Percentiles rank a stretch among this genome's conserved stretches.
Conservation (phyloP, 2,329 filamentous ascomycete species). For the Ophiostoma angusticollis region DNA sequence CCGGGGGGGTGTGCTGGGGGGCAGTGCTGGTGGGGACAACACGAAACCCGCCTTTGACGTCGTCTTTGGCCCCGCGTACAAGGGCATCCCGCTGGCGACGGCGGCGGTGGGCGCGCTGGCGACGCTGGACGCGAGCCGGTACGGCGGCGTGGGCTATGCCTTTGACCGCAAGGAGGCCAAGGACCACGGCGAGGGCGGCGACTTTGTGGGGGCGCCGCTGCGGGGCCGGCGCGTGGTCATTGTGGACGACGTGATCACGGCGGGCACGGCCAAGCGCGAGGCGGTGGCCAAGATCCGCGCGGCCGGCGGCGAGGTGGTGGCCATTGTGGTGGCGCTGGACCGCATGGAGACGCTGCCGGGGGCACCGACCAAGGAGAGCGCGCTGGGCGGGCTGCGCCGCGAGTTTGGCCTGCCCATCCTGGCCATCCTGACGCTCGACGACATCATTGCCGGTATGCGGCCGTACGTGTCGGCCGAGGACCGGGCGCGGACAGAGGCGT, state of each 20-base stretch:
- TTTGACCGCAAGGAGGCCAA: conserved; percentile 97
- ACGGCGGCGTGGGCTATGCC: conserved; percentile 62
- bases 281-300: conserved; percentile 78
- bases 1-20: conserved; percentile 8
- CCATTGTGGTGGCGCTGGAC: conserved; percentile 81
- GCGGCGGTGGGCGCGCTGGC: conserved; percentile 38
- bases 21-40: neutral
- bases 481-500: conserved; percentile 57
- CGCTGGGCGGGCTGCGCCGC: conserved; percentile 73
- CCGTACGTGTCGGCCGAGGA: conserved; percentile 49
- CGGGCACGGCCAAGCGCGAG: conserved; percentile 86
- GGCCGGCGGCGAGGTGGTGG: conserved; percentile 73
- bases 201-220: conserved; percentile 76
- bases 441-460: conserved; percentile 61
- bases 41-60: conserved; percentile 51
- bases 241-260: conserved; percentile 93
- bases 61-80: conserved; percentile 90
- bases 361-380: conserved; percentile 55
- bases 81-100: conserved; percentile 84
- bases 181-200: conserved; percentile 88
- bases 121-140: conserved; percentile 27
- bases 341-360: conserved; percentile 67
- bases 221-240: conserved; percentile 79
- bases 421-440: conserved; percentile 70
- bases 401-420: conserved; percentile 76